Conservation (phyloP, 2,329 filamentous ascomycete species). For the Fusarium staphyleae region DNA sequence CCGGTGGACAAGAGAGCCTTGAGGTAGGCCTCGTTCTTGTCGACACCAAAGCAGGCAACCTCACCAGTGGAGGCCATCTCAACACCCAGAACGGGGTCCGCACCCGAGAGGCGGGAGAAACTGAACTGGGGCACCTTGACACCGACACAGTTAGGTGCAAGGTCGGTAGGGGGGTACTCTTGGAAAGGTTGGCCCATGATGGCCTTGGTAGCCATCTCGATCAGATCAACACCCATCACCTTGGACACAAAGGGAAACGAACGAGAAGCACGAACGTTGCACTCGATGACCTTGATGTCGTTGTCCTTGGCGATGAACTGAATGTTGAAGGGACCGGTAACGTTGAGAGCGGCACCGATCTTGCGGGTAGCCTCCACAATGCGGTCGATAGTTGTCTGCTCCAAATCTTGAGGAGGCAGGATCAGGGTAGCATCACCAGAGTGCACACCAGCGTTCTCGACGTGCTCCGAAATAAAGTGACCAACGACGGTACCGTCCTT, state of each 20-base stretch:
- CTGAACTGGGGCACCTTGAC: slow-evolving; percentile 99
- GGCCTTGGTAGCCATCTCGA: slow-evolving; percentile 98
- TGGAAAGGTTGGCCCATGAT: slow-evolving; percentile 86
- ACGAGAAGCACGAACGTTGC: slow-evolving; percentile 93
- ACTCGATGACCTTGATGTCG: slow-evolving; percentile 99
- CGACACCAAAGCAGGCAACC: slow-evolving; percentile 92
- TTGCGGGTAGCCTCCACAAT: slow-evolving; percentile 96
- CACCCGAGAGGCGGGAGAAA: slow-evolving; percentile 94
- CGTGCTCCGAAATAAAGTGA: slow-evolving; percentile 98
- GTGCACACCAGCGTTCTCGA: slow-evolving; percentile 98
- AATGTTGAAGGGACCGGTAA: slow-evolving; percentile 98
- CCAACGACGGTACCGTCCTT: slow-evolving; percentile 88
- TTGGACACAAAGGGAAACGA: slow-evolving; percentile 99
- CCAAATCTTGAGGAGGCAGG: slow-evolving; percentile 90
- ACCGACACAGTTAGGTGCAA: slow-evolving; percentile 85
- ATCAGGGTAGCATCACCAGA: slow-evolving; percentile 97
- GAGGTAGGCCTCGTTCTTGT: slow-evolving; percentile 97
- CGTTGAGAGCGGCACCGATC: slow-evolving; percentile 91
- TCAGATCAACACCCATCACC: slow-evolving; percentile 96
- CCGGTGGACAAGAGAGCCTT: slow-evolving; percentile 96
- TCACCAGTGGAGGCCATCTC: slow-evolving; percentile 99
- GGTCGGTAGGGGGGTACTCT: slow-evolving; percentile 79
- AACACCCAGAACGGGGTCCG: slow-evolving; percentile 94
- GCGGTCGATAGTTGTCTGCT: slow-evolving; percentile 83
- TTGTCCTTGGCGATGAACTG: slow-evolving; percentile 99